Evolutionary conservation across 1,284 basidiomycete species (phyloP), one percentile per base, ranked within the genome.

Genomic region (Porogramme epimiltina): DNA sequence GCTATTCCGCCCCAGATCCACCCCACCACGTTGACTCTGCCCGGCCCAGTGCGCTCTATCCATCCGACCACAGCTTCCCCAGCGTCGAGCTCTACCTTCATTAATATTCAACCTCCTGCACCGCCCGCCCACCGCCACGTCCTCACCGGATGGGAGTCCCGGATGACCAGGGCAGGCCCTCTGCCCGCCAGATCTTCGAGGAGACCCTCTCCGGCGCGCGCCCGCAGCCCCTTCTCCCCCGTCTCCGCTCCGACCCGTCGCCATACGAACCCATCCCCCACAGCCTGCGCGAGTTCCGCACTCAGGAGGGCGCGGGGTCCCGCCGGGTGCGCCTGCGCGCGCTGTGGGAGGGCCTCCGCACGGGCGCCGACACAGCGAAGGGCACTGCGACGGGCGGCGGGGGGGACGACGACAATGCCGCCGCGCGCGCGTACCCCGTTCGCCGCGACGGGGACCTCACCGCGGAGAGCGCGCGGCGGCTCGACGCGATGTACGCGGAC

Each of bases 401-500:
- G 26, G 45, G 11, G n/a, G 52, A 55, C 15, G 65, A 66, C 24
- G 63, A 64, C 52, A 60, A 70, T 48, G 67, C 64, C 47, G 61
- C 62, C 33, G 61, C 64, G 57, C 65, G 57, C 48, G 59, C 60
- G 50, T 58, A 60, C 45, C 55, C 60, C 11, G 67, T 64, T 43
- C 55, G 58, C 48, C 54, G 63, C 22, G 61, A 70, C 37, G 68
- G 67, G 20, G 70, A 73, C 47, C 67, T 90, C 58, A 87, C 84
- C 36, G 76, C 74, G 33, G 89, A 91, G 70, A 77, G 79, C 55
- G 92, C 88, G 18, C 79, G 84, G 63, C 74, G 80, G 60, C 73
- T 93, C 62, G 77, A 82, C 59, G 78, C 75, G 50, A 80, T 85
- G 71, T 95, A 95, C 71, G 84, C 90, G 59, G 81, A 83, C 59